Base-by-base conservation (phyloP, 352 stramenopile species). In the Phytophthora cajani region DNA sequence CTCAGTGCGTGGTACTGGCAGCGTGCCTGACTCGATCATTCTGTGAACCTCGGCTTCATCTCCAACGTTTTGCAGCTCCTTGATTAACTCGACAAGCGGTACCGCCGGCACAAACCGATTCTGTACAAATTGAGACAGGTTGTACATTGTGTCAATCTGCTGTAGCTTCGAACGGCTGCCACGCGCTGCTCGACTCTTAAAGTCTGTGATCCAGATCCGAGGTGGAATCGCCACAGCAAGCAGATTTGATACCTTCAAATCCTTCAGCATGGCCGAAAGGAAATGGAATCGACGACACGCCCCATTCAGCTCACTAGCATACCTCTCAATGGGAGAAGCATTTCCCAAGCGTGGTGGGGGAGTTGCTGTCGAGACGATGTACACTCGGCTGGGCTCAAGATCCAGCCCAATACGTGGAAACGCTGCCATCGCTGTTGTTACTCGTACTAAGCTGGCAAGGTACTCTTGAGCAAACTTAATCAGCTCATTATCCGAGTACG, bases 141-240 rank as follows among this genome's bases (percentile, higher is more conserved):
- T 71, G 19, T 76, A 86, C 80, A 95, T 87, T 5, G 79, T 80
- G 25, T 95, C 88, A 21, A 94, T 86, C 60, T 94, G 87, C 52
- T 89, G 75, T 19, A 95, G 58, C 46, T 83, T 89, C 17, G 57
- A 46, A 11, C 64, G 70, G 1, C 82, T 78, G 0, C 80, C 75
- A 32, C 87, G 86, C 58, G 89, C 77, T 30, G 56, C 62, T 72
- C 79, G 67, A n/a, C 58, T 61, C 40, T 72, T 52, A 40, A 70
- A 69, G 42, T 79, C 71, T 16, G 60, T 70, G 57, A 75, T 70
- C 74, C 74, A 81, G 56, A 81, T 62, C 23, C 40, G 67, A 58
- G 67, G 62, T 25, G 71, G 74, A 40, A 79, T 44, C 10, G 67
- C 47, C 23, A 79, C 71, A 52, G 63, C 60, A 49, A 81, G 61